Conservation (phyloP, 176 grass and related monocot genomes). For the Eleusine coracana region DNA sequence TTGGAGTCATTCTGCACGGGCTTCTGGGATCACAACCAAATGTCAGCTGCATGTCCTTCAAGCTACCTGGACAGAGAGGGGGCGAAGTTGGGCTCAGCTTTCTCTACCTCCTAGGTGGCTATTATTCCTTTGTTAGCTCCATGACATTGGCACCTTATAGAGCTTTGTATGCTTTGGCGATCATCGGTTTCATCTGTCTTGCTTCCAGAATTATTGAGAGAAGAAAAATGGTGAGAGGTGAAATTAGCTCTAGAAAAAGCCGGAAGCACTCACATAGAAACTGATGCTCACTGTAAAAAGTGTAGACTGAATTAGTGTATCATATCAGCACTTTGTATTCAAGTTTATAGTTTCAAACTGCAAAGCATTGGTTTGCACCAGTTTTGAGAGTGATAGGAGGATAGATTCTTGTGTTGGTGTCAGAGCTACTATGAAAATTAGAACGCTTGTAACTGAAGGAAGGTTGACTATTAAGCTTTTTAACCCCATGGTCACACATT, state of each 20-base stretch:
- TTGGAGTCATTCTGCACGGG: slow-evolving; percentile 84
- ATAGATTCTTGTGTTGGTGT: not conserved
- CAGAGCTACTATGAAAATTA: no score
- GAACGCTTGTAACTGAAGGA: not conserved
- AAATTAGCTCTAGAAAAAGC: slow-evolving; percentile 59
- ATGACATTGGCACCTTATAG: slow-evolving; percentile 75
- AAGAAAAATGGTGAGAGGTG: slow-evolving; percentile 61
- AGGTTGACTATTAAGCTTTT: not conserved
- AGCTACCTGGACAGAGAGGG: slow-evolving; percentile 47
- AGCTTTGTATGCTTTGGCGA: slow-evolving; percentile 69
- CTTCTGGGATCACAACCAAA: slow-evolving; percentile 73
- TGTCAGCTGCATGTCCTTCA: slow-evolving; percentile 52
- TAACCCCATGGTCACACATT: not conserved
- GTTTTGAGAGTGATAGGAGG: slow-evolving; percentile 21
- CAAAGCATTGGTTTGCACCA: not conserved
- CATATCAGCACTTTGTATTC: slow-evolving; percentile 25
- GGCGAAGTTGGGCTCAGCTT: slow-evolving; percentile 67
- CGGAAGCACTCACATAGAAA: slow-evolving; percentile 86
- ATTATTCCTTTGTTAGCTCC: slow-evolving; percentile 67
- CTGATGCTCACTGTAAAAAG: slow-evolving; percentile 35
- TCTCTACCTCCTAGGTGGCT: slow-evolving; percentile 81
- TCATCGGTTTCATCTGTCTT: slow-evolving; percentile 70
- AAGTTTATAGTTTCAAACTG: not conserved
- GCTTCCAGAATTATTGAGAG: slow-evolving; percentile 60
- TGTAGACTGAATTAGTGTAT: slow-evolving; percentile 15